These are phyloP conservation scores for Trametes gibbosa DNA, from an alignment of 768 basidiomycete genomes.

Conservation along the genomic window DNA sequence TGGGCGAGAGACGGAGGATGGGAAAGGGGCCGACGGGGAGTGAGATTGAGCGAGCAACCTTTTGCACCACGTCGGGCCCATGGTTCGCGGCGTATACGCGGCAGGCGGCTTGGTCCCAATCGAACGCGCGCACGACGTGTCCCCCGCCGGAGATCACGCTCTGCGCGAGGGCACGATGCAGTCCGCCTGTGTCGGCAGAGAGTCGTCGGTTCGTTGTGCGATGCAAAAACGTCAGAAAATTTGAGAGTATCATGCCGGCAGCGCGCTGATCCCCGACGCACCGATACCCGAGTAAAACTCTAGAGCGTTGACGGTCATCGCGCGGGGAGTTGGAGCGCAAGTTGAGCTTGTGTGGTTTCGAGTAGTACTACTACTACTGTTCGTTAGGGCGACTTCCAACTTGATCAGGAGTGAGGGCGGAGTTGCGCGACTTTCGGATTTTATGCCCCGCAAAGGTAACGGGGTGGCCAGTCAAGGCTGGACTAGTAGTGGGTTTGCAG, in stretches of 20 bases:
- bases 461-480: background rate
- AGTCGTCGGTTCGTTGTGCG: background rate
- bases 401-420: background rate
- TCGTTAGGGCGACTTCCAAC: no score
- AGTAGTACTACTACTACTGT: no score
- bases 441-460: background rate
- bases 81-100: constrained; percentile 67
- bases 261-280: constrained; percentile 25
- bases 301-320: constrained; percentile 27
- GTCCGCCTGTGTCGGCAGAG: no score
- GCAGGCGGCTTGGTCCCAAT: constrained; percentile 78
- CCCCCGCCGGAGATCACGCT: constrained; percentile 41
- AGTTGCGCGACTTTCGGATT: constrained; percentile 3
- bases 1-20: no score
- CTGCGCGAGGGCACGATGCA: constrained; percentile 63
- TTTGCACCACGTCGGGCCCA: constrained; percentile 44
- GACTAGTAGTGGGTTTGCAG: background rate
- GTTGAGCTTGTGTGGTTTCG: no score
- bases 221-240: background rate
- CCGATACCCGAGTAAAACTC: constrained; percentile 87
- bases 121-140: constrained; percentile 62
- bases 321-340: no score
- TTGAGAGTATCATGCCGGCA: background rate
- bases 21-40: background rate
- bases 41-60: constrained; percentile 36